These are phyloP conservation scores for Trifolium subterraneum DNA, from an alignment of 306 rosid genomes.

Conservation along the genomic window DNA sequence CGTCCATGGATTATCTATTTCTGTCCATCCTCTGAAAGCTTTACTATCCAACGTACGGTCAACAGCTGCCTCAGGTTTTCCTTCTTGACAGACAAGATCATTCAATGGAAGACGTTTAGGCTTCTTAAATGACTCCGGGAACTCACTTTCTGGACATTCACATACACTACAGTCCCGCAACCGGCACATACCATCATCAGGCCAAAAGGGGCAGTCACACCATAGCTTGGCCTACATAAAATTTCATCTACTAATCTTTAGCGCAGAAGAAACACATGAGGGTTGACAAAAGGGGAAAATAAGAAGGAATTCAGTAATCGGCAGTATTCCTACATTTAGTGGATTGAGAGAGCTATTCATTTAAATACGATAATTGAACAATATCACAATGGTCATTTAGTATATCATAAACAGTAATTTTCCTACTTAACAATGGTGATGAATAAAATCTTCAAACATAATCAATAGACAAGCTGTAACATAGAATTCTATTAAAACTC, in stretches of 20 bases:
- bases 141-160: conserved; percentile 91
- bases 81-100: conserved; percentile 91
- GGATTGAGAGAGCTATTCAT: neutral
- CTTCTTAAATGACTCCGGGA: conserved; percentile 83
- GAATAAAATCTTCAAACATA: neutral
- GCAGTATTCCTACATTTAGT: conserved; percentile 5
- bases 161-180: conserved; percentile 98
- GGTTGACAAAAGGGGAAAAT: conserved; percentile 8
- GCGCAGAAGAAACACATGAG: neutral
- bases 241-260: conserved; percentile 35
- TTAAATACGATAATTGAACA: conserved; percentile 9
- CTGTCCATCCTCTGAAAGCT: conserved; percentile 92
- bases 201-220: conserved; percentile 99
- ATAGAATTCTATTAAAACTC: neutral
- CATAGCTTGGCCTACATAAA: conserved; percentile 73
- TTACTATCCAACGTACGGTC: conserved; percentile 88
- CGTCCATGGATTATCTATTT: conserved; percentile 92
- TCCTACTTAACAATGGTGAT: conserved; percentile 8
- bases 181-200: conserved; percentile 98
- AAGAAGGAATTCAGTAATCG: neutral
- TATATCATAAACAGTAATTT: neutral
- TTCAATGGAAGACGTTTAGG: conserved; percentile 68
- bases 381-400: too few species aligned
- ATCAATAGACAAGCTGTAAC: conserved; percentile 14
- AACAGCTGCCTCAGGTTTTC: conserved; percentile 93